Evolutionary conservation across 2,329 filamentous ascomycete species (phyloP).

Genomic region (Clonostachys solani): DNA sequence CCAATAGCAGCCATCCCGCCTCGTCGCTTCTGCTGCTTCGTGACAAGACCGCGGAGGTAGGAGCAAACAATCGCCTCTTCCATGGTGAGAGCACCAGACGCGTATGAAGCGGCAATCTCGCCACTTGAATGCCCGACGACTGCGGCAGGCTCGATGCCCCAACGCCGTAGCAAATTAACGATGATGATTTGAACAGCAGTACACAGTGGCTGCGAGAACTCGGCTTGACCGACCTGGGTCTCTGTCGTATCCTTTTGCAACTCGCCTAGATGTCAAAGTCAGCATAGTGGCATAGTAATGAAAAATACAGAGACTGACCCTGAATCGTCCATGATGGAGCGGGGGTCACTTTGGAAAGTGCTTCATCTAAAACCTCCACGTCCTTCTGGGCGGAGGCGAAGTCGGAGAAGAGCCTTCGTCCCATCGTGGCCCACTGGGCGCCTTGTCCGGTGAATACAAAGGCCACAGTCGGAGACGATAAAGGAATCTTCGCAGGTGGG

Average conservation of each 20-base stretch:
- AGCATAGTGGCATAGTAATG: too few species aligned
- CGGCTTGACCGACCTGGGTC: slow-evolving; percentile 3
- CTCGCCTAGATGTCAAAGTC: background rate
- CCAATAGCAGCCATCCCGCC: slow-evolving; percentile 4
- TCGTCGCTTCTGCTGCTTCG: slow-evolving; percentile 9
- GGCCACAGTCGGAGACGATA: background rate
- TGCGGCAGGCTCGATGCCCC: slow-evolving; percentile 19
- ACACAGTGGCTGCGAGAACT: slow-evolving; percentile 21
- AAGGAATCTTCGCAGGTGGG: background rate
- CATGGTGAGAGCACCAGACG: slow-evolving; percentile 19
- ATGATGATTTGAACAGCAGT: slow-evolving; percentile 32
- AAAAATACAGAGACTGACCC: too few species aligned
- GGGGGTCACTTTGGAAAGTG: too few species aligned
- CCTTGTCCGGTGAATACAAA: slow-evolving; percentile 18
- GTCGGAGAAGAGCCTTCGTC: slow-evolving; percentile 2
- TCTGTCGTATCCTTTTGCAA: background rate
- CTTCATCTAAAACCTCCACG: too few species aligned
- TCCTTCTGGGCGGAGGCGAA: too few species aligned
- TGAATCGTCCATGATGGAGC: too few species aligned
- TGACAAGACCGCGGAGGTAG: slow-evolving; percentile 4
- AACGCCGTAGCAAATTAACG: slow-evolving; percentile 23
- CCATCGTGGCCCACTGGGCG: slow-evolving; percentile 16
- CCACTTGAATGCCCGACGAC: slow-evolving; percentile 34
- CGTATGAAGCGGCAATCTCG: slow-evolving; percentile 35
- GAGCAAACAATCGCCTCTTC: slow-evolving; percentile 1